These are phyloP conservation scores for Flaveria floridana DNA, from an alignment of 140 eudicot species.

Conservation along the genomic window DNA sequence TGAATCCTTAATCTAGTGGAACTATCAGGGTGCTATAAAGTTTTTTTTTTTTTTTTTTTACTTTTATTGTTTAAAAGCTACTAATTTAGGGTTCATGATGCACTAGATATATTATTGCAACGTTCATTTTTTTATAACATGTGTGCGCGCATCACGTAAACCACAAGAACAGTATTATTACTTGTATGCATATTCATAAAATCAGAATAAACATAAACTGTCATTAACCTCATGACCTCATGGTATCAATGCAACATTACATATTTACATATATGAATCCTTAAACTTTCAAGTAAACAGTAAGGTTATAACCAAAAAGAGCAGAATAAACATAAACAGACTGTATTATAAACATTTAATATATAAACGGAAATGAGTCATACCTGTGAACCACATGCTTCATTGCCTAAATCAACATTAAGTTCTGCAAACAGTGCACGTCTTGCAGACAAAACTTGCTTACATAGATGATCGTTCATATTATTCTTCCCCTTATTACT, in stretches of 20 bases:
- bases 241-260: not conserved
- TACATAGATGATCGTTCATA: conserved; percentile 41
- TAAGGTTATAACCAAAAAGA: conserved; percentile 24
- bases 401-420: conserved; percentile 33
- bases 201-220: not conserved
- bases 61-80: not conserved
- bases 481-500: conserved; percentile 51
- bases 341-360: conserved; percentile 15
- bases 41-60: not conserved
- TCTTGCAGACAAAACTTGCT: conserved; percentile 54
- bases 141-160: conserved; percentile 3
- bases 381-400: conserved; percentile 52
- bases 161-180: conserved; percentile 7
- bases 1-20: not conserved
- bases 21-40: conserved; percentile 15
- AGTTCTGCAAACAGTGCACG: conserved; percentile 50
- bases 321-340: conserved; percentile 30
- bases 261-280: conserved; percentile 1
- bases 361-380: not conserved
- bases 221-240: conserved; percentile 11
- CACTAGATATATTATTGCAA: not conserved
- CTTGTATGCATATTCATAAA: conserved; percentile 1
- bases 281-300: conserved; percentile 3
- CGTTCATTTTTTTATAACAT: conserved; percentile 7
- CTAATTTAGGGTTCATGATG: conserved; percentile 8